Evolutionary conservation across 169 alveolate genomes (phyloP).

Genomic region (Theileria orientalis): DNA sequence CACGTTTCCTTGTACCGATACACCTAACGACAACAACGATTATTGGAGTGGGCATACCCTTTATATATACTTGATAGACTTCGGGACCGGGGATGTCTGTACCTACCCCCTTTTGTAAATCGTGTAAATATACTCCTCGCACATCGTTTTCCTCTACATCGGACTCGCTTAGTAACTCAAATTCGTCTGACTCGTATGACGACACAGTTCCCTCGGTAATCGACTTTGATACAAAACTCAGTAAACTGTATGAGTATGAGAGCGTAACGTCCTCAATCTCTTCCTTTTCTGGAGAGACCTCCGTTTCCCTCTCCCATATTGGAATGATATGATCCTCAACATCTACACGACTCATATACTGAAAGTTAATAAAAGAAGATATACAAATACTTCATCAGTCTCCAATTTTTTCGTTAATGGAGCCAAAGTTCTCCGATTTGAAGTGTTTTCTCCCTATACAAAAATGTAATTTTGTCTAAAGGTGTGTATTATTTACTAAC

Average conservation of each 20-base stretch:
- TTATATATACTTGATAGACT: constrained; percentile 31
- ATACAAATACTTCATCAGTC: constrained; percentile 28
- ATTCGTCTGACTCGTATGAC: constrained; percentile 42
- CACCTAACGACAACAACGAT: constrained; percentile 3
- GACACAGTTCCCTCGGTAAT: constrained; percentile 44
- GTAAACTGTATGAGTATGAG: constrained; percentile 45
- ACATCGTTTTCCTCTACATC: constrained; percentile 44
- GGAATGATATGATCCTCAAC: constrained; percentile 57
- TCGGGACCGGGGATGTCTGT: constrained; percentile 43
- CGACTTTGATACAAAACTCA: constrained; percentile 31
- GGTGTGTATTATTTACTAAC: background rate
- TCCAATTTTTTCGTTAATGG: constrained; percentile 39
- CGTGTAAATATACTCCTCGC: constrained; percentile 48
- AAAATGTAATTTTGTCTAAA: background rate
- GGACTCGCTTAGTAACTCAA: constrained; percentile 37
- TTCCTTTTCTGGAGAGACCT: constrained; percentile 7
- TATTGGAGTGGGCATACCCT: constrained; percentile 1
- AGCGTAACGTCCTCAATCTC: constrained; percentile 15
- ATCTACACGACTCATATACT: constrained; percentile 53
- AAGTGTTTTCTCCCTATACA: constrained; percentile 9
- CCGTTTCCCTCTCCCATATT: constrained; percentile 33
- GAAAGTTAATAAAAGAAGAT: background rate
- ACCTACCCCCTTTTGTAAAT: constrained; percentile 8
- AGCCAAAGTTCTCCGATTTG: constrained; percentile 22
- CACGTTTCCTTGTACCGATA: constrained; percentile 28